These are phyloP conservation scores for Aspergillus sp. DNA, from an alignment of 2,329 filamentous ascomycete genomes.

Conservation along the genomic window DNA sequence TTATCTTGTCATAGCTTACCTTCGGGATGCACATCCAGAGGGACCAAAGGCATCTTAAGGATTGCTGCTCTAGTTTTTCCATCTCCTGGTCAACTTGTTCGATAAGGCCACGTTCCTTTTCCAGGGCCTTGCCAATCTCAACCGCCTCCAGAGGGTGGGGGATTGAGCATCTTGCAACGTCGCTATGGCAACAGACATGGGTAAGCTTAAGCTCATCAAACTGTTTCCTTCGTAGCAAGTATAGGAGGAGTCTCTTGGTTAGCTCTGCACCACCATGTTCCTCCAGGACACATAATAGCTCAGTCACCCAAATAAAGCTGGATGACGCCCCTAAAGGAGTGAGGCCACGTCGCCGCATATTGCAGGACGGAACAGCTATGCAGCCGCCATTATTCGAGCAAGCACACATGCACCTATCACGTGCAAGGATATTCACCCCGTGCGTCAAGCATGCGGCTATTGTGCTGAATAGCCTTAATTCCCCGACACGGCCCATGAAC, in stretches of 20 bases:
- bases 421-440: background rate
- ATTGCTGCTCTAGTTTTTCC: too few species aligned
- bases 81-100: too few species aligned
- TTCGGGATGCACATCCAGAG: too few species aligned
- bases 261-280: background rate
- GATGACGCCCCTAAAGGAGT: background rate
- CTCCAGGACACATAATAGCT: background rate
- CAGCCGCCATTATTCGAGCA: background rate
- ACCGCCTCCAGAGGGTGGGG: too few species aligned
- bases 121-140: too few species aligned
- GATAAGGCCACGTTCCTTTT: too few species aligned
- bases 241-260: background rate
- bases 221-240: background rate
- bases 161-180: too few species aligned
- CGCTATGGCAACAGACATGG: background rate
- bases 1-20: too few species aligned
- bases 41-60: too few species aligned
- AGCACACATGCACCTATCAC: background rate
- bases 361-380: background rate
- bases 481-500: fast-evolving
- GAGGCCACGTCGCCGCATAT: too few species aligned
- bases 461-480: background rate
- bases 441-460: background rate
- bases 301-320: background rate
- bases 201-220: background rate